These are phyloP conservation scores for Alternaria metachromatica DNA, from an alignment of 2,329 filamentous ascomycete species.

Conservation along the genomic window DNA sequence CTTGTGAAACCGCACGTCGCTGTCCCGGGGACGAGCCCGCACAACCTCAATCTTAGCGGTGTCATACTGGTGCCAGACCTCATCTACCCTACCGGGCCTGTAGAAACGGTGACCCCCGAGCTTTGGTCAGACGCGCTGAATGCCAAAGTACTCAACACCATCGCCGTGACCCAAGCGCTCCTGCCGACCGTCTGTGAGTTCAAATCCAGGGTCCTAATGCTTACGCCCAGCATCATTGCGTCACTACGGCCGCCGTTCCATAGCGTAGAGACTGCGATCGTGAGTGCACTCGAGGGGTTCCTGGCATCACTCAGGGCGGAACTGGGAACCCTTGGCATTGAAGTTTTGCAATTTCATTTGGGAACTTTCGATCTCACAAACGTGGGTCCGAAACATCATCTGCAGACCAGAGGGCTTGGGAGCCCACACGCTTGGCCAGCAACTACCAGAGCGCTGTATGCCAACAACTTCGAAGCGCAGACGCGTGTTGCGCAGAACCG, in stretches of 20 bases:
- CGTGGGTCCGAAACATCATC: conserved; percentile 56
- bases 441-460: conserved; percentile 45
- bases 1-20: conserved; percentile 78
- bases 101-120: conserved; percentile 83
- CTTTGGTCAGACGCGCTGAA: conserved; percentile 91
- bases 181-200: conserved; percentile 63
- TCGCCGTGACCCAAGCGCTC: conserved; percentile 87
- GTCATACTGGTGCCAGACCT: conserved; percentile 83
- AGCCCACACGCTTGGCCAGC: conserved; percentile 49
- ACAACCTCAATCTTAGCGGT: conserved; percentile 77
- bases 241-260: conserved; percentile 81
- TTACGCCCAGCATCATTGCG: conserved; percentile 82
- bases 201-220: conserved; percentile 72
- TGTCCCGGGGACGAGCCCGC: conserved; percentile 75
- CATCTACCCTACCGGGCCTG: conserved; percentile 78
- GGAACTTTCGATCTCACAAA: conserved; percentile 87
- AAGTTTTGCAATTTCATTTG: conserved; percentile 86
- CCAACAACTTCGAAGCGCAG: conserved; percentile 48
- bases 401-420: conserved; percentile 43
- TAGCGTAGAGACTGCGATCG: conserved; percentile 84
- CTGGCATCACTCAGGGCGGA: conserved; percentile 81
- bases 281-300: conserved; percentile 85
- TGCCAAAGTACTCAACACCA: conserved; percentile 86
- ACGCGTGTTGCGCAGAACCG: conserved; percentile 54
- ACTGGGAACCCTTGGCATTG: conserved; percentile 75